Conservation (phyloP, 768 basidiomycete genomes). For the Hydnomerulius pinastri region DNA sequence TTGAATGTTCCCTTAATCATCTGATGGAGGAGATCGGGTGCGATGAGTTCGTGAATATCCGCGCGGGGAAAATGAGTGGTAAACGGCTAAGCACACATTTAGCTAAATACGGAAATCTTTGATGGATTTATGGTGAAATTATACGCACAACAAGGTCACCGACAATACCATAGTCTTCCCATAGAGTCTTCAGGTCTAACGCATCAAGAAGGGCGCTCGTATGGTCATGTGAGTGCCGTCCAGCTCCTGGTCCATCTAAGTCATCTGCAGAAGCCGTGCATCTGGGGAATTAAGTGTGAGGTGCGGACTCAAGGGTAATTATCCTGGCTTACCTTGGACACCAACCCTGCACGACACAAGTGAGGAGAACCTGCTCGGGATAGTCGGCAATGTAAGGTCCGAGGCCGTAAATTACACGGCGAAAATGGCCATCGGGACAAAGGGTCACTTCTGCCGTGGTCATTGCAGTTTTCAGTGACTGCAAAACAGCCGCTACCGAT, state of each 20-base stretch:
- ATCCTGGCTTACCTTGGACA: conserved; percentile 22
- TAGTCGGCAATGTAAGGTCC: conserved; percentile 42
- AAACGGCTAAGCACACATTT: conserved; percentile 25
- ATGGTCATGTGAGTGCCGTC: background rate
- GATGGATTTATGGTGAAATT: background rate
- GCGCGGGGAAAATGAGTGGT: conserved; percentile 33
- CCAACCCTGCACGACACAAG: conserved; percentile 36
- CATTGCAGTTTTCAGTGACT: conserved; percentile 28
- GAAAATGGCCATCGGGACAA: conserved; percentile 33
- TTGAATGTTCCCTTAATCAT: background rate
- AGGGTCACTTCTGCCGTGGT: conserved; percentile 18
- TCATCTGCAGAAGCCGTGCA: background rate
- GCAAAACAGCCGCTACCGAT: conserved; percentile 29
- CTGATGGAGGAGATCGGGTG: background rate
- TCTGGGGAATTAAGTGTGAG: background rate
- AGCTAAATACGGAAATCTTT: too few species aligned
- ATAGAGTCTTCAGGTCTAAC: background rate
- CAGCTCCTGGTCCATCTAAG: background rate
- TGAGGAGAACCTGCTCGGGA: conserved; percentile 36
- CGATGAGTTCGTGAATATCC: conserved; percentile 30
- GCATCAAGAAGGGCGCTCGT: background rate
- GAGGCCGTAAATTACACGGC: too few species aligned
- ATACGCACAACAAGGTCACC: conserved; percentile 23
- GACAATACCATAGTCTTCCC: conserved; percentile 16
- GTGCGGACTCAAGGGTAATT: too few species aligned